Conservation (phyloP, 306 rosid genomes). For the Quercus gilva region DNA sequence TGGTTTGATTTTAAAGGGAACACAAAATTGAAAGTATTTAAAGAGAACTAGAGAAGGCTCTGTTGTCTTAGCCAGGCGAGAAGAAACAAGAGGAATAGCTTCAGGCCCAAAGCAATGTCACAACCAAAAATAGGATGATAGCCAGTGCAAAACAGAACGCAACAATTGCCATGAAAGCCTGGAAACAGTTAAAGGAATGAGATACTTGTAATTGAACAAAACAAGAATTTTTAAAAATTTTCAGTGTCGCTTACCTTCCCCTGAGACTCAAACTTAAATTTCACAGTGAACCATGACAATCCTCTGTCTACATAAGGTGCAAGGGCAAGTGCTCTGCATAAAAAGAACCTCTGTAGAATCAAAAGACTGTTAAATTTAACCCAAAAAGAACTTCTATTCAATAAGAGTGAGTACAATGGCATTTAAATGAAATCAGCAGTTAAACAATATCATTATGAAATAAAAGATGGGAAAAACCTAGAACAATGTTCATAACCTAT, state of each 20-base stretch:
- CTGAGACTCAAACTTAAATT: conserved; percentile 73
- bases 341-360: conserved; percentile 13
- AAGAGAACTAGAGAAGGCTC: no score
- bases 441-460: neutral
- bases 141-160: conserved; percentile 73
- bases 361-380: neutral
- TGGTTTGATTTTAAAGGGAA: no score
- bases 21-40: no score
- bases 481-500: neutral
- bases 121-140: conserved; percentile 51
- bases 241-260: conserved; percentile 45
- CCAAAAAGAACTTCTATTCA: neutral
- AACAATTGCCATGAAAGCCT: conserved; percentile 75
- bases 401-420: neutral
- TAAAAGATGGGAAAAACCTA: neutral
- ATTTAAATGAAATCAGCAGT: neutral
- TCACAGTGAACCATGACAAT: conserved; percentile 74
- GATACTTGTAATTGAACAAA: conserved; percentile 3
- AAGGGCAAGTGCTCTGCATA: conserved; percentile 79
- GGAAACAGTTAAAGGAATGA: conserved; percentile 23
- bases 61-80: neutral
- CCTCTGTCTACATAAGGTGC: conserved; percentile 82
- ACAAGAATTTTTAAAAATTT: neutral
- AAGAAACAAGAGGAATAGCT: conserved; percentile 1
- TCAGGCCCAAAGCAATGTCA: conserved; percentile 79